Conservation (phyloP, 164 flowering plant genomes). For the Macadamia tetraphylla region DNA sequence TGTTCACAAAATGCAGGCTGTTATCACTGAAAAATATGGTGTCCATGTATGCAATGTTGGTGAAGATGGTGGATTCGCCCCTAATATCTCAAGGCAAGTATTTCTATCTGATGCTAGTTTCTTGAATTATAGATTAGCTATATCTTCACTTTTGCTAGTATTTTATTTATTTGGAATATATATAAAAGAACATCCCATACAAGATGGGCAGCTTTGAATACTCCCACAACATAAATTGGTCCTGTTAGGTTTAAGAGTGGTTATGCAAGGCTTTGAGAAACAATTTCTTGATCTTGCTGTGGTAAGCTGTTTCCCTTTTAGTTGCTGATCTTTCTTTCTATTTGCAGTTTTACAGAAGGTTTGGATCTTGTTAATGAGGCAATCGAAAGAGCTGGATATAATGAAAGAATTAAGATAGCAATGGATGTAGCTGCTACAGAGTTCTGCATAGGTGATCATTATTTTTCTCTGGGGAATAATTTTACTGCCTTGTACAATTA, state of each 20-base stretch:
- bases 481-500: background rate
- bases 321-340: background rate
- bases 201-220: background rate
- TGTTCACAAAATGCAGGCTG: constrained; percentile 57
- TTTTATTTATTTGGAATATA: too few species aligned
- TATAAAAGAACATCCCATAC: too few species aligned
- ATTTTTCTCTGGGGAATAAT: constrained; percentile 8
- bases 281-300: background rate
- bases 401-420: constrained; percentile 78
- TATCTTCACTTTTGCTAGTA: background rate
- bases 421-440: constrained; percentile 84
- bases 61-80: constrained; percentile 94
- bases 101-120: background rate
- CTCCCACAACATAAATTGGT: background rate
- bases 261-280: background rate
- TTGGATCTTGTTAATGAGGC: constrained; percentile 92
- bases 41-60: constrained; percentile 81
- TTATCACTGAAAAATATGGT: constrained; percentile 79
- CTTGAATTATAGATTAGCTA: background rate
- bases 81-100: constrained; percentile 77
- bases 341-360: constrained; percentile 70
- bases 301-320: too few species aligned
- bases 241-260: background rate
- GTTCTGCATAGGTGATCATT: constrained; percentile 76
- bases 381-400: constrained; percentile 75